Percentiles rank a stretch among this genome's conserved stretches.
phyloP scores from a whole-genome alignment of 495 filamentous ascomycete genomes.

The Aspergillus haitiensis region DNA sequence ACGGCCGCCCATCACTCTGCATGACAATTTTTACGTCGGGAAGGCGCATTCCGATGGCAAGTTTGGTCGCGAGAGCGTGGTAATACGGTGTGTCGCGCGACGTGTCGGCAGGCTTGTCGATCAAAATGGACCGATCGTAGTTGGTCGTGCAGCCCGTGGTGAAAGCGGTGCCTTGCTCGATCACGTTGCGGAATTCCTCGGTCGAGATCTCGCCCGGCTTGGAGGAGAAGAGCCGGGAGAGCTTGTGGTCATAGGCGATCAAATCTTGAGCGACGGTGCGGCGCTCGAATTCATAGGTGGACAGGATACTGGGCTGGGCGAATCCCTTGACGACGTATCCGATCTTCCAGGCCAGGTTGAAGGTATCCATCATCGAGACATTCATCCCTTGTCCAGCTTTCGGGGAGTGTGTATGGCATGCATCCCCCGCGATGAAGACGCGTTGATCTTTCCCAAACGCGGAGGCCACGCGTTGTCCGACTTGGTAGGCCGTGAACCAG shows the following conservation, averaged over 20 bases:
- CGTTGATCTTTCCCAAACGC: constrained; percentile 63
- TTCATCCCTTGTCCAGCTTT: constrained; percentile 93
- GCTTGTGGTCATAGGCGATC: constrained; percentile 60
- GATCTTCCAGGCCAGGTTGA: constrained; percentile 78
- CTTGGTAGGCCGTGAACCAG: constrained; percentile 60
- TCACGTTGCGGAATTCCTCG: constrained; percentile 47
- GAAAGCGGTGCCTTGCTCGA: constrained; percentile 47
- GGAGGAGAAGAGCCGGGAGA: constrained; percentile 42
- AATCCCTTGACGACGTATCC: constrained; percentile 58
- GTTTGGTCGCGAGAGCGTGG: constrained; percentile 37
- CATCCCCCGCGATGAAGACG: constrained; percentile 81
- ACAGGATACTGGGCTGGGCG: constrained; percentile 51
- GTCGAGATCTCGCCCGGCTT: constrained; percentile 37
- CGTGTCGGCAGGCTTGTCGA: constrained; percentile 32
- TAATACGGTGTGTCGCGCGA: constrained; percentile 26
- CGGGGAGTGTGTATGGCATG: constrained; percentile 78
- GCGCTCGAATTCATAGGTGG: constrained; percentile 64
- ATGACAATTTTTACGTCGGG: constrained; percentile 56
- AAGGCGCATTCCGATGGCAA: constrained; percentile 52
- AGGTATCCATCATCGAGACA: constrained; percentile 73
- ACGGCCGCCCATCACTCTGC: constrained; percentile 56
- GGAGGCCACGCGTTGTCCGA: constrained; percentile 28
- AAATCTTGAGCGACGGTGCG: constrained; percentile 61
- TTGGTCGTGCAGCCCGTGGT: constrained; percentile 39
- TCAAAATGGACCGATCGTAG: constrained; percentile 35